Evolutionary conservation across 2,329 filamentous ascomycete genomes (phyloP).

Genomic region (Apiospora marii): DNA sequence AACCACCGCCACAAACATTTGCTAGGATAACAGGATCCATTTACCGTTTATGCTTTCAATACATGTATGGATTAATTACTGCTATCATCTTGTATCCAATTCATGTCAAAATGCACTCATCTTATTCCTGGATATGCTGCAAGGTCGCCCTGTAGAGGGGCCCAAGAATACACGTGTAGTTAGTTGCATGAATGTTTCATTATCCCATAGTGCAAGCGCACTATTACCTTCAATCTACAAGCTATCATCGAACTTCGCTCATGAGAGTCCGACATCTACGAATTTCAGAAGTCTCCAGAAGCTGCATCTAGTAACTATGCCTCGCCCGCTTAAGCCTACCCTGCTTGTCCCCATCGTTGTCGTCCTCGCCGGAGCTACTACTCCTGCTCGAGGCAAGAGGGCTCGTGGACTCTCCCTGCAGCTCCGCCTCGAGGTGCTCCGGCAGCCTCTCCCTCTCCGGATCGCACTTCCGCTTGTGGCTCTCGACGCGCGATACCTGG

Average conservation of each 20-base stretch:
- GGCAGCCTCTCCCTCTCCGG: background rate
- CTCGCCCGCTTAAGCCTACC: background rate
- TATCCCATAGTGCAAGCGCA: background rate
- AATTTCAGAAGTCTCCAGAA: background rate
- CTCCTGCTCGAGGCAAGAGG: background rate
- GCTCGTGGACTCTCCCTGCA: background rate
- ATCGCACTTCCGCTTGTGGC: background rate
- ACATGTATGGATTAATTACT: background rate
- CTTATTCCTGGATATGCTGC: no score
- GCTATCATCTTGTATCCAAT: no score
- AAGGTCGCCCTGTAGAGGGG: background rate
- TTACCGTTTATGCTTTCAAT: background rate
- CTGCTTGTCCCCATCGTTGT: background rate
- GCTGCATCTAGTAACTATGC: background rate
- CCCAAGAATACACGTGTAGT: background rate
- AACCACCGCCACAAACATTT: background rate
- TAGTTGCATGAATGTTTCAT: background rate
- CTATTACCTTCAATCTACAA: no score
- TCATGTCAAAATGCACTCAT: no score
- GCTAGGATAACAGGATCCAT: background rate
- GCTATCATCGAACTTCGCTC: background rate
- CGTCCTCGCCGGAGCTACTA: background rate
- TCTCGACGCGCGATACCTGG: background rate
- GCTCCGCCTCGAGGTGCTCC: background rate
- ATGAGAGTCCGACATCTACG: background rate